phyloP scores from a whole-genome alignment of 495 filamentous ascomycete species.

The Aspergillus leporis region DNA sequence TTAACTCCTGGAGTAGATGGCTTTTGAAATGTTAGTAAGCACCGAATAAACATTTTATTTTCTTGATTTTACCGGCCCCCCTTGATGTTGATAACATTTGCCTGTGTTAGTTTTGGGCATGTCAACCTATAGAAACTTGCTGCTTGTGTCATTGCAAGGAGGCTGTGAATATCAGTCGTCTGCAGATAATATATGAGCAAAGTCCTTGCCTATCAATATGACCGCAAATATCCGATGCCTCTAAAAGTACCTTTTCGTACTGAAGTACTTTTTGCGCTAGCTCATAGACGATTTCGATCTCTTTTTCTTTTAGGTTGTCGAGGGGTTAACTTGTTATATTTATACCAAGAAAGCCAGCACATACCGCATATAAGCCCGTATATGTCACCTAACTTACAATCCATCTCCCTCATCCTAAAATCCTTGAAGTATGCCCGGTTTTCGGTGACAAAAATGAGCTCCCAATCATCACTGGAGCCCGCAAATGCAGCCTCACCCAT shows the following conservation, averaged over 20 bases:
- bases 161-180: slow-evolving; percentile 45
- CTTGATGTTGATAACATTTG: slow-evolving; percentile 75
- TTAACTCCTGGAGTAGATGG: slow-evolving; percentile 86
- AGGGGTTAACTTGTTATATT: background rate
- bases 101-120: slow-evolving; percentile 65
- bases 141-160: slow-evolving; percentile 77
- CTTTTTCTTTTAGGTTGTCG: slow-evolving; percentile 57
- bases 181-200: background rate
- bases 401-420: slow-evolving; percentile 78
- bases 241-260: slow-evolving; percentile 65
- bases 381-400: slow-evolving; percentile 80
- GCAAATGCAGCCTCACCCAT: slow-evolving; percentile 64
- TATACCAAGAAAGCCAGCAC: slow-evolving; percentile 15
- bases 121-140: slow-evolving; percentile 73
- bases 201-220: slow-evolving; percentile 70
- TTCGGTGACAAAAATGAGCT: slow-evolving; percentile 73
- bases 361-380: slow-evolving; percentile 79
- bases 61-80: slow-evolving; percentile 63
- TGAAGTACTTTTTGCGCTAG: slow-evolving; percentile 71
- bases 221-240: slow-evolving; percentile 74
- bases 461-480: slow-evolving; percentile 67
- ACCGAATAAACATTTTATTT: background rate
- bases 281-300: slow-evolving; percentile 85
- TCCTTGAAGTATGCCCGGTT: slow-evolving; percentile 86
- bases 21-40: slow-evolving; percentile 36